Evolutionary conservation across 2,329 filamentous ascomycete species (phyloP).

Genomic region (Macrophomina phaseolina): DNA sequence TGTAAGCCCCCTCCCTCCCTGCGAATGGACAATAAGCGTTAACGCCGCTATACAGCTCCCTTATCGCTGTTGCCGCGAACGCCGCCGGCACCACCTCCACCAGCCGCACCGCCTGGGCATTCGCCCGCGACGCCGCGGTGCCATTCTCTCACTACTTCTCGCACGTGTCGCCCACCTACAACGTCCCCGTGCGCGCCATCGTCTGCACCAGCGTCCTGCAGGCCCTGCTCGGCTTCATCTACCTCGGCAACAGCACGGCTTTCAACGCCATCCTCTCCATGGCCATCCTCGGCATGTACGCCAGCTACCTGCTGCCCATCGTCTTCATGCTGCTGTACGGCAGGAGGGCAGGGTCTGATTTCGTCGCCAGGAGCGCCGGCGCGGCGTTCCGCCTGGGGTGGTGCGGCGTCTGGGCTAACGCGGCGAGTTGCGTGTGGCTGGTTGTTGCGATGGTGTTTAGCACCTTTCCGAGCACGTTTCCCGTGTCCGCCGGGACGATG

Average conservation of each 20-base stretch:
- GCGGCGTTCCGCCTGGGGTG: slow-evolving; percentile 39
- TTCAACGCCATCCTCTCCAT: slow-evolving; percentile 52
- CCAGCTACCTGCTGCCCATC: slow-evolving; percentile 52
- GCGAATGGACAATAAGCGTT: too few species aligned
- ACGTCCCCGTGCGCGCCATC: slow-evolving; percentile 43
- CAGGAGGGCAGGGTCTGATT: slow-evolving; percentile 33
- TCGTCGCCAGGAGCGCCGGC: background rate
- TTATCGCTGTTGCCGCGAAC: slow-evolving; percentile 37
- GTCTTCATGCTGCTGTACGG: slow-evolving; percentile 47
- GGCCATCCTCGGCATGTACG: slow-evolving; percentile 52
- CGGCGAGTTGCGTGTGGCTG: slow-evolving; percentile 52
- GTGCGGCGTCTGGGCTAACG: slow-evolving; percentile 47
- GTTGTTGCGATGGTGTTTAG: slow-evolving; percentile 53
- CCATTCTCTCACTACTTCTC: slow-evolving; percentile 47
- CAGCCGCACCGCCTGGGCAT: slow-evolving; percentile 48
- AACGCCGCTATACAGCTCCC: slow-evolving; percentile 1
- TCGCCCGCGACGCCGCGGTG: slow-evolving; percentile 46
- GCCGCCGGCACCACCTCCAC: slow-evolving; percentile 45
- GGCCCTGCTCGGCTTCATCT: slow-evolving; percentile 44
- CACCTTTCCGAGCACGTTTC: slow-evolving; percentile 50
- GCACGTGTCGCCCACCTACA: slow-evolving; percentile 35
- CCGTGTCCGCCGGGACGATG: slow-evolving; percentile 52
- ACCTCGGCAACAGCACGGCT: slow-evolving; percentile 50
- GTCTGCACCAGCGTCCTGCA: slow-evolving; percentile 39
- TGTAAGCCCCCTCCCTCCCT: background rate